Evolutionary conservation across 306 rosid genomes (phyloP).

Genomic region (Rubus parviflorus): DNA sequence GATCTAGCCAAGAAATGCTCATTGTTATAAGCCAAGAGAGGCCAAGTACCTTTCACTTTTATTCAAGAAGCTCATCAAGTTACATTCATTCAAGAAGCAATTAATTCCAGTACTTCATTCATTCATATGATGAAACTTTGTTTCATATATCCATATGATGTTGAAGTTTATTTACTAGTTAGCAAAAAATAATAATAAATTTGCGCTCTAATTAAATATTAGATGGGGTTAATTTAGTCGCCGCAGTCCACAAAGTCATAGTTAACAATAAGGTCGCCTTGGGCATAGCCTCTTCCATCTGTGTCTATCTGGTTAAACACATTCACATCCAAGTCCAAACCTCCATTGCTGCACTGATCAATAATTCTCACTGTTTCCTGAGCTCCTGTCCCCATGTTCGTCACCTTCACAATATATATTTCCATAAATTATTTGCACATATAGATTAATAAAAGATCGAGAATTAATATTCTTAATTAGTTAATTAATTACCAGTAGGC

Average conservation of each 20-base stretch:
- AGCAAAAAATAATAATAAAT: not conserved
- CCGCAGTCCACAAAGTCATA: conserved; percentile 58
- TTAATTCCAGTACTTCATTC: not conserved
- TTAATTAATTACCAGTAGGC: conserved; percentile 36
- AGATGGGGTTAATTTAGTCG: conserved; percentile 23
- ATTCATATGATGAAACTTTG: not conserved
- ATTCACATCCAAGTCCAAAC: conserved; percentile 54
- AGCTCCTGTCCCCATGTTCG: conserved; percentile 45
- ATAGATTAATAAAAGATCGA: not conserved
- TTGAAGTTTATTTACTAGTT: not conserved
- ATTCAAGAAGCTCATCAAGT: not conserved
- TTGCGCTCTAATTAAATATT: not conserved
- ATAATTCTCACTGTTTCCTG: conserved; percentile 50
- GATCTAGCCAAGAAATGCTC: not conserved
- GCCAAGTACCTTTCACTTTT: not conserved
- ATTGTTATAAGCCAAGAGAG: not conserved
- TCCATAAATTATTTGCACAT: not conserved
- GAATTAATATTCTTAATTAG: not conserved
- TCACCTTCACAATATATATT: conserved; percentile 41
- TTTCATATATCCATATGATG: not conserved
- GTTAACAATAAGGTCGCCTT: conserved; percentile 50
- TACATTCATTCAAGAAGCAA: not conserved
- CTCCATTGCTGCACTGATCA: conserved; percentile 59
- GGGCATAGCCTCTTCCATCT: conserved; percentile 36
- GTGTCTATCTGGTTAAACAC: conserved; percentile 50